Base-by-base conservation (phyloP, 345 rosid genomes). In the Fremontodendron californicum region DNA sequence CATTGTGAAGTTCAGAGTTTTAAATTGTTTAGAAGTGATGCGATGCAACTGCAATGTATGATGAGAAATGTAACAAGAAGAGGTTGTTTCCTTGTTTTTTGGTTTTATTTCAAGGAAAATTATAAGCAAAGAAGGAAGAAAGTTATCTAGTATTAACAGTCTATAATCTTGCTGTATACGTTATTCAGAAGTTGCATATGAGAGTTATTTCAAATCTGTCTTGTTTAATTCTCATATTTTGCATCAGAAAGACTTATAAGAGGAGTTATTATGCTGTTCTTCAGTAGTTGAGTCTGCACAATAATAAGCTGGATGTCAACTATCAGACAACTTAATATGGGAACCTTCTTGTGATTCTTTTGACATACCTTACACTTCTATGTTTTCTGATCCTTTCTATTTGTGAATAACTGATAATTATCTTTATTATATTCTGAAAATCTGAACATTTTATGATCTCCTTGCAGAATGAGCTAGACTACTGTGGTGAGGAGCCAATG, bases 391-490 rank as follows among this genome's bases (percentile, higher is more conserved):
- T 27, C 31, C 51, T n/a, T 68, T 23, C 48, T 23, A 27, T 43
- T 39, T 68, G 49, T 43, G 54, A 23, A 71, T 72, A 23, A 42
- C 72, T 23, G 31, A 37, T n/a, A n/a, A n/a, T 72, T n/a, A 13
- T 31, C 19, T 9, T n/a, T n/a, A n/a, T n/a, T n/a, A n/a, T n/a
- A n/a, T n/a, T n/a, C n/a, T n/a, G n/a, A n/a, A n/a, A n/a, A 51
- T 13, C 46, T 35, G 48, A 23, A 33, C 58, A 45, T 23, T 55
- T n/a, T 75, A 13, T 72, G 42, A 27, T 43, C 61, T 77, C 72
- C 42, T 42, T 85, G 78, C 80, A 88, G 89, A 85, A 84, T 74
- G 91, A 88, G 78, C 85, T 88, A 25, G 91, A 88, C 21, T 82
- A 83, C 75, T 67, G 78, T 81, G 81, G 78, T 75, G 87, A 88